Evolutionary conservation across 768 basidiomycete genomes (phyloP), one percentile per base, ranked within the genome.

Genomic region (Mycena alexandri): DNA sequence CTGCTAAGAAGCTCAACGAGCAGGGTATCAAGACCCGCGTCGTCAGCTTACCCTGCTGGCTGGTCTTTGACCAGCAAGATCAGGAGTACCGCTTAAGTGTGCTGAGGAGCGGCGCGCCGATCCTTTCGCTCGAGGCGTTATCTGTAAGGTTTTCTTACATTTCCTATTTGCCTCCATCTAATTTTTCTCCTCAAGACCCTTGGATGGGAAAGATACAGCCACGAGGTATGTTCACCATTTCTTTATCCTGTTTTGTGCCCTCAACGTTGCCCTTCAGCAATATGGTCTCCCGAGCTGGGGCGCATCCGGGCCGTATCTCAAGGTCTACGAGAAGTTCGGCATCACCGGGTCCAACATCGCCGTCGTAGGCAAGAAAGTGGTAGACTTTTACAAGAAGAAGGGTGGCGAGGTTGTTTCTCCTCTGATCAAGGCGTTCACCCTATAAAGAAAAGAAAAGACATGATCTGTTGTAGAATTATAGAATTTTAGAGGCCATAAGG

Each of bases 271-370:
- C 21, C 60, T 70, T 13, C 72, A 89, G 86, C 92, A 93, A 85
- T 93, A 83, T 67, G 93, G 93, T 74, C 77, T 93, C 64, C 73
- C 81, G 41, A 85, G 84, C 38, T 98, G 93, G 92, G 95, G 95
- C 76, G 89, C 93, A 17, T 96, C 95, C 21, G 95, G 92, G 59
- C 95, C 96, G 13, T 95, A 94, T 77, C 86, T 90, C 79, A 87
- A 95, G 82, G 92, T 96, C 14, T 98, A 98, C 78, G 92, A 93
- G 82, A 93, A 94, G 80, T 93, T 94, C 73, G 93, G 93, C 47
- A 87, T 95, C 76, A 95, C 94, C 42, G 91, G 89, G 16, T 76
- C 85, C 51, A 92, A 93, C 77, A 92, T 98, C 74, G 93, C 95
- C 48, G 78, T 78, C 50, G 86, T 95, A 24, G 89, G 93, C 71